Conservation (phyloP, 2,329 filamentous ascomycete species). For the Fusarium nurragi region DNA sequence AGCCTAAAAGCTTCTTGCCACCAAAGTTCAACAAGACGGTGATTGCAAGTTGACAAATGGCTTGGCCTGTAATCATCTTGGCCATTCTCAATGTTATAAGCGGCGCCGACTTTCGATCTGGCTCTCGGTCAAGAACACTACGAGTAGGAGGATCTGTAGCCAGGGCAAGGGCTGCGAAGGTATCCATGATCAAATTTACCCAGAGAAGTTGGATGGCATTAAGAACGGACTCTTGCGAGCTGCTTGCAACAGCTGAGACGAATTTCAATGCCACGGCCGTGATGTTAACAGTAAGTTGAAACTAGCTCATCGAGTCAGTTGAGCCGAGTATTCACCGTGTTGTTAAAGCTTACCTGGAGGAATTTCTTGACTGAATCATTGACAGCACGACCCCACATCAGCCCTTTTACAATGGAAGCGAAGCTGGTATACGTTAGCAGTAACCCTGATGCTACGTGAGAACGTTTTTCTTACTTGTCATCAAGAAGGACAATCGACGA, state of each 20-base stretch:
- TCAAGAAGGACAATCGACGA: conserved; percentile 70
- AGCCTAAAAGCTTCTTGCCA: conserved; percentile 62
- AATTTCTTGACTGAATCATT: conserved; percentile 73
- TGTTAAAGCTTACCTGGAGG: conserved; percentile 56
- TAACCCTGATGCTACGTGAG: not conserved
- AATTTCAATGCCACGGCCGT: conserved; percentile 69
- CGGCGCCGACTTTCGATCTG: conserved; percentile 71
- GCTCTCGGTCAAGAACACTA: conserved; percentile 65
- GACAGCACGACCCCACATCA: conserved; percentile 70
- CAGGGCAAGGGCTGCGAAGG: conserved; percentile 69
- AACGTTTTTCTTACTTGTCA: conserved; percentile 55
- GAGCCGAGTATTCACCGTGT: not conserved
- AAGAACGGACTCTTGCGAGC: conserved; percentile 62
- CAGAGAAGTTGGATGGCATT: conserved; percentile 69
- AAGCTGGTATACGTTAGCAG: conserved; percentile 50
- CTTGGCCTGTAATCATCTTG: conserved; percentile 72
- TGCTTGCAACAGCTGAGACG: conserved; percentile 64
- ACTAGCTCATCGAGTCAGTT: conserved; percentile 50
- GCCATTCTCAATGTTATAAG: conserved; percentile 76
- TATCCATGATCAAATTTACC: conserved; percentile 73
- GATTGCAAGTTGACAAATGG: conserved; percentile 67
- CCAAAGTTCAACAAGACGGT: conserved; percentile 70
- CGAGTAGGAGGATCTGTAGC: conserved; percentile 70
- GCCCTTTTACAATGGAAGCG: conserved; percentile 66
- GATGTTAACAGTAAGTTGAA: conserved; percentile 71